phyloP scores from a whole-genome alignment of 139 green algal species.

The Eudorina sp. region DNA sequence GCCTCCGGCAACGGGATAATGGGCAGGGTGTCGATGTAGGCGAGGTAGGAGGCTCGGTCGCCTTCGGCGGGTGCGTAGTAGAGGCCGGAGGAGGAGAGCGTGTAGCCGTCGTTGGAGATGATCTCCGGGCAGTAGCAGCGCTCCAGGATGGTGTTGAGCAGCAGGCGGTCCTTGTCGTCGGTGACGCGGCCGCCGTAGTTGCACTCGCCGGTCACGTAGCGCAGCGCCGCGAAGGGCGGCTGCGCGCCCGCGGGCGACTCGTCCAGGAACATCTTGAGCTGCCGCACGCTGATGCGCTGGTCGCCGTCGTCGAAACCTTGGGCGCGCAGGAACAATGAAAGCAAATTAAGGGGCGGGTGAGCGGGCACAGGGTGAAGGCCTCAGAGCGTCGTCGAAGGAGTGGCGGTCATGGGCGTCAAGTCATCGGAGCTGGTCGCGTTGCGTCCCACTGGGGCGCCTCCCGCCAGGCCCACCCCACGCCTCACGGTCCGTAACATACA shows the following conservation, averaged over 20 bases:
- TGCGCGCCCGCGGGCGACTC: constrained; percentile 70
- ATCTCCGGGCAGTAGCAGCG: constrained; percentile 69
- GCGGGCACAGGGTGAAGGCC: too few relatives aligned
- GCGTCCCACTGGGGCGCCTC: too few relatives aligned
- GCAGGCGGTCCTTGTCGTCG: constrained; percentile 83
- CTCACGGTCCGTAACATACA: too few relatives aligned
- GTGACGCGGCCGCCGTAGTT: constrained; percentile 85
- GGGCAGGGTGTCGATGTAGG: constrained; percentile 74
- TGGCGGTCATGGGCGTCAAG: too few relatives aligned
- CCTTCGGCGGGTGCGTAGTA: constrained; percentile 72
- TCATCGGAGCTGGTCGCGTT: too few relatives aligned
- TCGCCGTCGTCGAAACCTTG: constrained; percentile 80
- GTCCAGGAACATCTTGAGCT: constrained; percentile 83
- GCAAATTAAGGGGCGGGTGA: background rate
- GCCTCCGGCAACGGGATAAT: constrained; percentile 72
- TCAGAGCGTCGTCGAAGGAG: too few relatives aligned
- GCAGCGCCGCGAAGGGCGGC: constrained; percentile 76
- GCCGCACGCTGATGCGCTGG: constrained; percentile 76
- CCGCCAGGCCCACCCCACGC: too few relatives aligned
- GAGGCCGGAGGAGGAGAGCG: constrained; percentile 52
- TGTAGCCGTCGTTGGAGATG: constrained; percentile 45
- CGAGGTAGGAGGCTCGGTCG: constrained; percentile 56
- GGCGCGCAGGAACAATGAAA: background rate
- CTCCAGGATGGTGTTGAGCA: constrained; percentile 76
- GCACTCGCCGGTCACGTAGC: constrained; percentile 81